Percentiles rank a stretch among this genome's conserved stretches.
Evolutionary conservation across 768 basidiomycete species (phyloP).

Genomic region (Gloeophyllum trabeum): DNA sequence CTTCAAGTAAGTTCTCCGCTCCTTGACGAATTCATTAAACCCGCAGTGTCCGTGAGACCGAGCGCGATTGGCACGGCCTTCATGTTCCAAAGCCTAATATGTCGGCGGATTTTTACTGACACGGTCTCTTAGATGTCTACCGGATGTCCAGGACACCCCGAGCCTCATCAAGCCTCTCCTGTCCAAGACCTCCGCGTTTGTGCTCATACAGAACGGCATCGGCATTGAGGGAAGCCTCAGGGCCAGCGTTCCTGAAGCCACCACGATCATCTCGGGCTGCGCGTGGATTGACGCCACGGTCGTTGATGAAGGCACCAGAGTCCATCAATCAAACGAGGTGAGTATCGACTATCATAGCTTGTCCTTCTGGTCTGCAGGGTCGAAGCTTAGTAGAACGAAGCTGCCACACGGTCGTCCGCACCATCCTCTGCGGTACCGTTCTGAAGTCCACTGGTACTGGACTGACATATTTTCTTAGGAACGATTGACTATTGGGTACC

Average conservation of each 20-base stretch:
- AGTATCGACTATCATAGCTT: background rate
- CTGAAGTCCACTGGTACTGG: background rate
- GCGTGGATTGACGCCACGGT: constrained; percentile 22
- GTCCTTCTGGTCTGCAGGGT: too few relatives aligned
- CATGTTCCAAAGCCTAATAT: too few relatives aligned
- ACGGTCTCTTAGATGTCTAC: constrained; percentile 7
- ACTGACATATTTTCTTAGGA: constrained; percentile 9
- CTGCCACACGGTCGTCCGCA: too few relatives aligned
- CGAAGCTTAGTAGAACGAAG: too few relatives aligned
- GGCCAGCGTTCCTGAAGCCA: constrained; percentile 1
- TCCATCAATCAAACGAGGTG: constrained; percentile 14
- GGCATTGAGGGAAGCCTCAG: constrained; percentile 16
- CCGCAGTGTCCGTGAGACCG: too few relatives aligned
- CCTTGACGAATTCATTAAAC: background rate
- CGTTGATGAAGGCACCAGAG: constrained; percentile 14
- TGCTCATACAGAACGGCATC: constrained; percentile 23
- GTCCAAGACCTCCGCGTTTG: constrained; percentile 11
- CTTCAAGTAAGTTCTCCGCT: constrained; percentile 7
- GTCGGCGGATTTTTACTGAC: too few relatives aligned
- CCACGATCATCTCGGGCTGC: constrained; percentile 19
- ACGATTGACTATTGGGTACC: constrained; percentile 16
- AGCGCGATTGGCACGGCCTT: too few relatives aligned
- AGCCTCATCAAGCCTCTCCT: constrained; percentile 16
- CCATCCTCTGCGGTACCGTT: too few relatives aligned
- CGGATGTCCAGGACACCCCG: constrained; percentile 14